Evolutionary conservation across 208 protist species (phyloP), one percentile per base, ranked within the genome.

Genomic region (Lotmaria passim): DNA sequence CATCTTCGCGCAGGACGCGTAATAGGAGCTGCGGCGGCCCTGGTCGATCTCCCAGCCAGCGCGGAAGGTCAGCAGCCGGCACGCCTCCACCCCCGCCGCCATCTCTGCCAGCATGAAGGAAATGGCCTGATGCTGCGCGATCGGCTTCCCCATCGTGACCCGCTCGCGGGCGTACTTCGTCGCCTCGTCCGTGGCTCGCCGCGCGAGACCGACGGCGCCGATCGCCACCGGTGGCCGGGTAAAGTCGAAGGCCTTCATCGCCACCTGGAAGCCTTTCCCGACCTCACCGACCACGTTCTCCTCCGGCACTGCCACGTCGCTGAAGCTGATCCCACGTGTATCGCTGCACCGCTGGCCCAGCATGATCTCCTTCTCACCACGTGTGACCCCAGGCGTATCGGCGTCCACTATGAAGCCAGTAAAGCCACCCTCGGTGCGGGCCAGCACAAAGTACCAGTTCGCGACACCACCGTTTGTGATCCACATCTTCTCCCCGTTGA

Each of bases 401-500:
- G 72, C 90, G 67, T 97, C 94, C 24, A 98, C 80, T 44, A 97
- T 85, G 65, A 97, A 96, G 47, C 84, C 89, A n/a, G 92, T 81
- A 67, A 94, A 96, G 38, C 83, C 89, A 21, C 85, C 78, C 19
- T 90, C 82, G 43, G 73, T 87, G 24, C 86, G 85, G 12, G 93
- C 83, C 15, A 98, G 82, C 19, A 96, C 73, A 69, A 96, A 98
- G 80, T 81, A 97, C 94, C 94, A 98, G 81, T 93, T 93, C 30
- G 94, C 93, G 10, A 95, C 86, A 8, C 91, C 91, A 43, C 90
- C 95, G 75, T 97, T 97, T 31, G 95, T 98, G 77, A 97, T 98
- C 95, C 95, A 98, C 95, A 98, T 98, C 81, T 98, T 97, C 50
- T 79, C 63, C 8, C 95, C 95, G 82, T 96, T 97, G 63, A 98